These are phyloP conservation scores for Penicillium aurantiogriseum DNA, from an alignment of 2,329 filamentous ascomycete species.

Conservation along the genomic window DNA sequence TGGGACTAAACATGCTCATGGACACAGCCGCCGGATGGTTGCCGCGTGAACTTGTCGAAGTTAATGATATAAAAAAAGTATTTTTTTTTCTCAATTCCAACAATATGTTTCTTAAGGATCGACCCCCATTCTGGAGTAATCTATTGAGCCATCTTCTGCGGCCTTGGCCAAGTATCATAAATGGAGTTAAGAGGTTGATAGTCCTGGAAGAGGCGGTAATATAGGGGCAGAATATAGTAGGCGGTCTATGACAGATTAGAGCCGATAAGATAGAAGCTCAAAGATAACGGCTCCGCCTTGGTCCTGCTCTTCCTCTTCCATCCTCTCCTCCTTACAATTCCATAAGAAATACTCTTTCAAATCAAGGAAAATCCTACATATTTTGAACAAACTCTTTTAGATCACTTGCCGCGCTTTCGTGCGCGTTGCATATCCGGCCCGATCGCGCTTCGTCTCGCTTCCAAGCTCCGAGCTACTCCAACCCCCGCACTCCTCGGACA, in stretches of 20 bases:
- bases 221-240: not conserved
- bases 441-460: not conserved
- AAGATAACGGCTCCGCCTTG: conserved; percentile 5
- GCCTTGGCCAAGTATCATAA: not conserved
- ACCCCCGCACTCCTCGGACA: conserved; percentile 10
- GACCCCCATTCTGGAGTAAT: not conserved
- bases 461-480: conserved; percentile 10
- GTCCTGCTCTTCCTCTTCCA: conserved; percentile 3
- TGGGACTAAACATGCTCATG: conserved; percentile 16
- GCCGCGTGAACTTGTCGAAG: not conserved
- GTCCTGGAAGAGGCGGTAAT: not conserved
- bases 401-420: not conserved
- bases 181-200: not conserved
- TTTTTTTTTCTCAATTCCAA: not conserved
- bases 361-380: not conserved
- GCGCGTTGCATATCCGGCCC: not conserved
- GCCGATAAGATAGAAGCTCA: conserved; percentile 5
- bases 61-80: not conserved
- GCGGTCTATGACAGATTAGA: not conserved
- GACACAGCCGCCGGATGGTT: conserved; percentile 13
- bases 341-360: not conserved
- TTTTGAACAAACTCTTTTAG: not conserved
- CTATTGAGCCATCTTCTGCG: not conserved
- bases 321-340: not conserved
- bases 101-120: not conserved